Base-by-base conservation (phyloP, 257 asterid species). In the Gentiana dahurica region DNA sequence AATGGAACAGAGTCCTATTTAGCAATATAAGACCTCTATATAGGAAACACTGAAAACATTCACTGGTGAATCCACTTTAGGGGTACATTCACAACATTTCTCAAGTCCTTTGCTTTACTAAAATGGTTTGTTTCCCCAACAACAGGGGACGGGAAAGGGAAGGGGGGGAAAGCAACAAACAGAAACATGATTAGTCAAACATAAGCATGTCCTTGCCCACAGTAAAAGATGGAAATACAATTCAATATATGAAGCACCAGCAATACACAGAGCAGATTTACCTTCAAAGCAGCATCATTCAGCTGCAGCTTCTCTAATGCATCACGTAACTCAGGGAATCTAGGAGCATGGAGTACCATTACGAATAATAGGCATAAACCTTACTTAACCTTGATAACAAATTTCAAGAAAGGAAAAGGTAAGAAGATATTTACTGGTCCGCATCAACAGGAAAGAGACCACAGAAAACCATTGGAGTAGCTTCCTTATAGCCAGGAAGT, bases 361-460 rank as follows among this genome's bases (percentile, higher is more conserved):
- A 57, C 47, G 59, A 34, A 60, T 55, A 66, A 51, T n/a, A 56
- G 57, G 46, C 1, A 56, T 52, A 65, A 57, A 13, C 59, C 52
- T 61, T 57, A 48, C 51, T 12, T 36, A 58, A 35, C 62, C 54
- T 50, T 49, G 68, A 8, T 49, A 35, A 49, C 45, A 51, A 47
- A 57, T 62, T 55, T 51, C 12, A 39, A 8, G 3, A 33, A 48
- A 60, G 36, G 9, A 43, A 63, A 60, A 41, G 51, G 62, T 35
- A 59, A 51, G 33, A 68, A 77, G 71, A 65, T 48, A 13, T 3
- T 66, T 87, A 91, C 98, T 91, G 97, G 79, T 87, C 97, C 9
- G 98, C 95, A 59, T 91, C 98, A 59, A 91, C 74, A 41, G 98
- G 98, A 73, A 91, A 91, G 68, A 91, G 78, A 80, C 98, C 98